Conservation (phyloP, 306 rosid genomes). For the Clitoria ternatea region DNA sequence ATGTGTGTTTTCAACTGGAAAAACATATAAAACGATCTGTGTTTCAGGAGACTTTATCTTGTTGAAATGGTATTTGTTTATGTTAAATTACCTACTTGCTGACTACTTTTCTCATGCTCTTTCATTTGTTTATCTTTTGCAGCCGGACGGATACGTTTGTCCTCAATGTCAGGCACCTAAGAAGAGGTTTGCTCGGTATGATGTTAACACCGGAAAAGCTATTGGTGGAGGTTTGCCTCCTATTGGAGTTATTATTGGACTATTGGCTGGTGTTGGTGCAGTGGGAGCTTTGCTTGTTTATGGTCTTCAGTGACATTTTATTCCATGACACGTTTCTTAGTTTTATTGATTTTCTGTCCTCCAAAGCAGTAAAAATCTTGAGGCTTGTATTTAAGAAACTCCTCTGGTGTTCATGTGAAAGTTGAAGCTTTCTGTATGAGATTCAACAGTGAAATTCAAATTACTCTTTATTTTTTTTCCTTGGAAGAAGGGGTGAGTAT, state of each 20-base stretch:
- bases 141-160: constrained; percentile 72
- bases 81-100: background rate
- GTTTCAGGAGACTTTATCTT: background rate
- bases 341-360: constrained; percentile 1
- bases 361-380: background rate
- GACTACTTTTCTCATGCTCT: background rate
- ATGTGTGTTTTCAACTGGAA: background rate
- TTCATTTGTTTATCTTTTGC: constrained; percentile 1
- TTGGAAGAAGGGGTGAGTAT: background rate
- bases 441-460: constrained; percentile 7
- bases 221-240: constrained; percentile 94
- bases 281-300: constrained; percentile 92
- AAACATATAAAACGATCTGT: background rate
- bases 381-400: constrained; percentile 3
- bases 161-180: constrained; percentile 93
- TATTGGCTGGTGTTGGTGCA: constrained; percentile 73
- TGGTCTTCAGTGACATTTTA: constrained; percentile 78
- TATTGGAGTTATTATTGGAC: constrained; percentile 81
- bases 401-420: constrained; percentile 5
- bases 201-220: constrained; percentile 74
- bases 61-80: background rate
- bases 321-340: background rate
- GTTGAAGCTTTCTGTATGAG: constrained; percentile 10
- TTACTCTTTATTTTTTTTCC: background rate
- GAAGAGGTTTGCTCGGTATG: constrained; percentile 86